Conservation (phyloP, 208 protist genomes). For the Baffinella frigidus region DNA sequence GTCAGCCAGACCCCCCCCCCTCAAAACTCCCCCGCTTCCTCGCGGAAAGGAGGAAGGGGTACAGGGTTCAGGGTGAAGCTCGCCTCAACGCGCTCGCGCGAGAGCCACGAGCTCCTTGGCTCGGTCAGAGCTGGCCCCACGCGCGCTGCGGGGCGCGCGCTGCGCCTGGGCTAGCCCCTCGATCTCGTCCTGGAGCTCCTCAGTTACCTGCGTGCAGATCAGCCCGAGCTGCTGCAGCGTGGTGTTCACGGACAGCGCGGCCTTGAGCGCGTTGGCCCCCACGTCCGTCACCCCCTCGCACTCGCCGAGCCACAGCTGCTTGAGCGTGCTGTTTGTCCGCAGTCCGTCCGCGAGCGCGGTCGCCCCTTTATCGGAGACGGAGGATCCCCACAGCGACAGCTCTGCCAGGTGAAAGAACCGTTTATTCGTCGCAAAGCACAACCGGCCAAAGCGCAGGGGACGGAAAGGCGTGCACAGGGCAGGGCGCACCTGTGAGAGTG, state of each 20-base stretch:
- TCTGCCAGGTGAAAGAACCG: background rate
- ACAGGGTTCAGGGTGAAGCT: too few species aligned
- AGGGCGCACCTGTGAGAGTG: background rate
- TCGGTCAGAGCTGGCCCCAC: too few species aligned
- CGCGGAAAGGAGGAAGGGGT: too few species aligned
- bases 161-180: background rate
- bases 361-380: background rate
- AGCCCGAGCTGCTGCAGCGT: background rate
- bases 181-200: background rate
- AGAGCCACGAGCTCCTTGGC: too few species aligned
- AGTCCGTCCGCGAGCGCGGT: background rate
- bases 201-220: background rate
- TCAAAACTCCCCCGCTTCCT: too few species aligned
- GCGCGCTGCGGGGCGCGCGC: background rate
- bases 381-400: background rate
- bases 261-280: background rate
- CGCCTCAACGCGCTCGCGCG: too few species aligned
- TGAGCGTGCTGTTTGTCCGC: background rate
- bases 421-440: background rate
- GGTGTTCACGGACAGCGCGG: background rate
- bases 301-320: conserved; percentile 17
- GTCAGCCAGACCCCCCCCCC: too few species aligned
- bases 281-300: background rate
- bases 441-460: background rate
- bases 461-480: background rate